These are phyloP conservation scores for Chiua virens DNA, from an alignment of 768 basidiomycete genomes.

Conservation along the genomic window DNA sequence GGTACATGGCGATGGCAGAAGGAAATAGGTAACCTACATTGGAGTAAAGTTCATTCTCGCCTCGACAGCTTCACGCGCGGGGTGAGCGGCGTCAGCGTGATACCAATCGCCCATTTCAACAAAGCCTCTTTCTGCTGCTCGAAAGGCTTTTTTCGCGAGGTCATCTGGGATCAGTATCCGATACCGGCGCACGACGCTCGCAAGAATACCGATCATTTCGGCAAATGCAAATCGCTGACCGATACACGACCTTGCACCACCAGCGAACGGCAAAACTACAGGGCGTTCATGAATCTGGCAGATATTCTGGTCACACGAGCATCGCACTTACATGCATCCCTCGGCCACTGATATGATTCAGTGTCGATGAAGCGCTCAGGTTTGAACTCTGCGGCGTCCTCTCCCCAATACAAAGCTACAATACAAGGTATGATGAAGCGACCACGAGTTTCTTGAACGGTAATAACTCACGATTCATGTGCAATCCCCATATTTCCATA, in stretches of 20 bases:
- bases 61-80: conserved; percentile 23
- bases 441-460: not conserved
- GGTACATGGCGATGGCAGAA: too few relatives aligned
- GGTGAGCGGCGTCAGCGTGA: conserved; percentile 37
- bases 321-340: conserved; percentile 43
- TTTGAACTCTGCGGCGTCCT: conserved; percentile 43
- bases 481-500: conserved; percentile 43
- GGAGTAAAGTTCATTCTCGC: conserved; percentile 1
- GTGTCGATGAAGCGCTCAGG: conserved; percentile 54
- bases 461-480: conserved; percentile 43
- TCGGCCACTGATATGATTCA: conserved; percentile 48
- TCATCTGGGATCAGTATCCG: conserved; percentile 40
- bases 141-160: conserved; percentile 25
- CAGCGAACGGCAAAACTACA: conserved; percentile 46
- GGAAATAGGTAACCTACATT: not conserved
- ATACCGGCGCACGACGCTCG: conserved; percentile 43
- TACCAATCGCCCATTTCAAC: conserved; percentile 37
- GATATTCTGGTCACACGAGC: not conserved
- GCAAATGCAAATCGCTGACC: conserved; percentile 49
- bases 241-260: conserved; percentile 46
- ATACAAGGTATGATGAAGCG: not conserved
- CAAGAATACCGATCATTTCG: conserved; percentile 43
- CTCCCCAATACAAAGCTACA: conserved; percentile 50
- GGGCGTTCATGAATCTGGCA: not conserved
- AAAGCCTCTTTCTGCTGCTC: conserved; percentile 35